Conservation (phyloP, 2,329 filamentous ascomycete genomes). For the Colletotrichum sp. region DNA sequence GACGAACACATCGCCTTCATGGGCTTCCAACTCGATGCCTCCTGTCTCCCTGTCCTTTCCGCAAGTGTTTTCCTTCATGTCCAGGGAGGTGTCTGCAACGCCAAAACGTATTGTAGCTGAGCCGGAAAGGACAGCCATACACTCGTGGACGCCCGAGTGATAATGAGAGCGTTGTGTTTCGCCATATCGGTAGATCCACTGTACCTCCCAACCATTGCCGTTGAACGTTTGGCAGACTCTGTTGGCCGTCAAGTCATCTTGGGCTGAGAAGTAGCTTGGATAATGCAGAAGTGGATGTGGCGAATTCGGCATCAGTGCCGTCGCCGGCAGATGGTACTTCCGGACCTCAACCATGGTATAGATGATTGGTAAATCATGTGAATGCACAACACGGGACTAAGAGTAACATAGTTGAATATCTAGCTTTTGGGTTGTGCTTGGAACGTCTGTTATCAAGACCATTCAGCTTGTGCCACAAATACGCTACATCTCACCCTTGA, state of each 20-base stretch:
- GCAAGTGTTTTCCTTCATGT: not conserved
- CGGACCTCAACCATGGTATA: not conserved
- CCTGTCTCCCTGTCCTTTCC: not conserved
- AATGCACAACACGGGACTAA: accelerated
- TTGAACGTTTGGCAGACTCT: not conserved
- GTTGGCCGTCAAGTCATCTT: not conserved
- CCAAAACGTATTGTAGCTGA: not conserved
- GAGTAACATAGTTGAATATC: too few species aligned
- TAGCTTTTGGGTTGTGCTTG: too few species aligned
- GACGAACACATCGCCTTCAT: not conserved
- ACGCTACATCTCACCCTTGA: not conserved
- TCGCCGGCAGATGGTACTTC: not conserved
- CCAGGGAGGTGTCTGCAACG: not conserved
- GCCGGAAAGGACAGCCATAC: not conserved
- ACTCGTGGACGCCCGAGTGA: not conserved
- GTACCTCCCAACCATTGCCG: accelerated
- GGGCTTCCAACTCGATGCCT: not conserved
- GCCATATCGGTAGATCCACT: not conserved
- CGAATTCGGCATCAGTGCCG: not conserved
- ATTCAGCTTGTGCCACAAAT: not conserved
- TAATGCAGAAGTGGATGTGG: not conserved
- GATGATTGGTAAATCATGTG: accelerated
- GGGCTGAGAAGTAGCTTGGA: not conserved
- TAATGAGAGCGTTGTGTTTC: not conserved
- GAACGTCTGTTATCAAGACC: too few species aligned